These are phyloP conservation scores for Colletotrichum somersetense DNA, from an alignment of 2,329 filamentous ascomycete species.

Conservation along the genomic window DNA sequence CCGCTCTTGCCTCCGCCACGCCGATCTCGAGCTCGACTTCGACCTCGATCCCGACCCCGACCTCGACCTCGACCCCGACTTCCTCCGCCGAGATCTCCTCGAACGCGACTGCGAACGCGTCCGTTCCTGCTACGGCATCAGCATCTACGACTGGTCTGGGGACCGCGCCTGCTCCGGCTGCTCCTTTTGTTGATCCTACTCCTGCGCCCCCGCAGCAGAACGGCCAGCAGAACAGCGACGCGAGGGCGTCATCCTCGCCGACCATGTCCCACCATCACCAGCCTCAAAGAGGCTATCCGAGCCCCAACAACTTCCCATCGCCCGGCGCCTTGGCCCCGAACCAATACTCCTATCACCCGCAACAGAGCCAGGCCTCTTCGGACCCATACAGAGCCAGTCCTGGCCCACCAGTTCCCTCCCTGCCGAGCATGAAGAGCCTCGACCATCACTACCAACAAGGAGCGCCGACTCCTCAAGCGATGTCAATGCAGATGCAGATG, in stretches of 20 bases:
- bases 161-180: constrained; percentile 14
- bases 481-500: constrained; percentile 53
- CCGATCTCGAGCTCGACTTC: constrained; percentile 30
- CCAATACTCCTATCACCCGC: constrained; percentile 43
- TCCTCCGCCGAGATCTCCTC: constrained; percentile 26
- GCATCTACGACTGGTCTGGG: constrained; percentile 13
- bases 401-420: constrained; percentile 50
- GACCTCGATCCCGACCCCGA: constrained; percentile 17
- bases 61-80: constrained; percentile 31
- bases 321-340: constrained; percentile 25
- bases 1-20: background rate
- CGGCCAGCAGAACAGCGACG: constrained; percentile 40
- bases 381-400: constrained; percentile 54
- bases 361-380: constrained; percentile 44
- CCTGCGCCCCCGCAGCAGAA: constrained; percentile 12
- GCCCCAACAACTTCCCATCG: constrained; percentile 36
- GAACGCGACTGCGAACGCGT: constrained; percentile 26
- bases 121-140: constrained; percentile 1
- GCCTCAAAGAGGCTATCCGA: constrained; percentile 43
- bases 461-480: constrained; percentile 48
- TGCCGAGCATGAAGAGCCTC: constrained; percentile 60
- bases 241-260: constrained; percentile 42
- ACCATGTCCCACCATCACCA: constrained; percentile 44
- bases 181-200: constrained; percentile 13
- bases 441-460: constrained; percentile 50